phyloP scores from a whole-genome alignment of 2,329 filamentous ascomycete genomes.

The Dactylonectria macrodidyma region DNA sequence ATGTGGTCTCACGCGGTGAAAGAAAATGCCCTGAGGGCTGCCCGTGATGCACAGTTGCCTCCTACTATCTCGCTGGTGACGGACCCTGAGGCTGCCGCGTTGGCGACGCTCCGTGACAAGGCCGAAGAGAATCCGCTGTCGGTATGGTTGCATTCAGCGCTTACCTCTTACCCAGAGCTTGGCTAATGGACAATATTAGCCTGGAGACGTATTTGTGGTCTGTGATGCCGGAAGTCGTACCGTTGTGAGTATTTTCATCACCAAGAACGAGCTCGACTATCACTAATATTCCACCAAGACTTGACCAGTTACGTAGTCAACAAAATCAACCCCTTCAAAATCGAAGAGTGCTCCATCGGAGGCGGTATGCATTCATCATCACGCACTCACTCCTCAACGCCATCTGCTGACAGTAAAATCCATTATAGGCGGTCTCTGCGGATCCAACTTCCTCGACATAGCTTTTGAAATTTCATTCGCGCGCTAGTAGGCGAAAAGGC shows the following conservation, averaged over 20 bases:
- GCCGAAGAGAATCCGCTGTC: not conserved
- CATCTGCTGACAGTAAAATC: not conserved
- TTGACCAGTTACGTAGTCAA: constrained; percentile 6
- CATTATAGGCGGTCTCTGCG: not conserved
- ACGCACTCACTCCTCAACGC: not conserved
- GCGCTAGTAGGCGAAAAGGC: not conserved
- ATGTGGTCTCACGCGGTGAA: constrained; percentile 8
- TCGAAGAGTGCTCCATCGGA: constrained; percentile 10
- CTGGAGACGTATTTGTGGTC: constrained; percentile 5
- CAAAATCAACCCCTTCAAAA: not conserved
- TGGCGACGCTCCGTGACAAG: constrained; percentile 5
- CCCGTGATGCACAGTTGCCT: not conserved
- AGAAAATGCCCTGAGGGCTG: constrained; percentile 7
- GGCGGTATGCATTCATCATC: not conserved
- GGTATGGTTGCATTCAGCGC: not conserved
- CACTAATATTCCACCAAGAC: not conserved
- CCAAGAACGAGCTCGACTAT: not conserved
- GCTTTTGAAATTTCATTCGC: not conserved
- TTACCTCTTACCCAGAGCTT: not conserved
- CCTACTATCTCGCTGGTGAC: not conserved
- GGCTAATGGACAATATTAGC: not conserved
- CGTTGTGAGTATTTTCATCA: not conserved
- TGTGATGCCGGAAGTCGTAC: constrained; percentile 15
- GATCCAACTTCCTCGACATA: constrained; percentile 9
- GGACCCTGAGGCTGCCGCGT: constrained; percentile 10